phyloP scores from a whole-genome alignment of 2,329 filamentous ascomycete species.

The Raffaelea ambrosiae region DNA sequence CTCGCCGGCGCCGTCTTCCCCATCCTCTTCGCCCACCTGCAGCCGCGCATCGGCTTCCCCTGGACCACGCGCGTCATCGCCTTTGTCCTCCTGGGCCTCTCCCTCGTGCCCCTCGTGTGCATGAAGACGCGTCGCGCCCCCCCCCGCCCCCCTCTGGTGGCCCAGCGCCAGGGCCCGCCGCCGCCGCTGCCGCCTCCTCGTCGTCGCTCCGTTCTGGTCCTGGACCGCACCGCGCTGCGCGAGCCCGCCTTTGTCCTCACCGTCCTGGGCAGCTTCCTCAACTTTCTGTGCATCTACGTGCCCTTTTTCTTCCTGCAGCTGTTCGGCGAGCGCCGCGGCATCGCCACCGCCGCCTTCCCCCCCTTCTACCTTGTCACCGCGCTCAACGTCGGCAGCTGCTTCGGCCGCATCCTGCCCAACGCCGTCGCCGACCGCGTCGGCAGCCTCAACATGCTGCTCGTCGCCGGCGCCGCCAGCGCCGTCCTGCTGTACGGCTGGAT shows the following conservation, averaged over 20 bases:
- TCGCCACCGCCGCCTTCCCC: constrained; percentile 16
- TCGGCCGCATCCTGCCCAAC: constrained; percentile 36
- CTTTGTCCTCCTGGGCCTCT: constrained; percentile 35
- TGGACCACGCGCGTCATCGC: constrained; percentile 39
- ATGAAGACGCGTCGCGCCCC: constrained; percentile 25
- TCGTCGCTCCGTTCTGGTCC: not conserved
- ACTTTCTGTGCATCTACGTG: constrained; percentile 37
- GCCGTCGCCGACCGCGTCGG: constrained; percentile 34
- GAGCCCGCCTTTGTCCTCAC: constrained; percentile 30
- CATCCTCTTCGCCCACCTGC: constrained; percentile 28
- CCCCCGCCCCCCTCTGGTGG: not conserved
- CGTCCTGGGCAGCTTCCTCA: constrained; percentile 26
- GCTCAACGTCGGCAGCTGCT: constrained; percentile 35
- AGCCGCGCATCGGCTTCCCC: constrained; percentile 24
- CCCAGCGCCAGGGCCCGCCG: not conserved
- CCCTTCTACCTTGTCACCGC: constrained; percentile 17
- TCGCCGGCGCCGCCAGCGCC: constrained; percentile 23
- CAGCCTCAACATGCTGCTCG: constrained; percentile 28
- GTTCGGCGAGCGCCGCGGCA: constrained; percentile 30
- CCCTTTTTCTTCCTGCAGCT: constrained; percentile 39
- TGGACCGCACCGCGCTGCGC: constrained; percentile 28
- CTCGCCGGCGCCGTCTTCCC: constrained; percentile 36
- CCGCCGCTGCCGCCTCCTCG: not conserved
- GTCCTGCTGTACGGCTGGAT: constrained; percentile 31
- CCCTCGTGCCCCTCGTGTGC: constrained; percentile 26